Evolutionary conservation across 2,329 filamentous ascomycete genomes (phyloP), one percentile per base, ranked within the genome.

Genomic region (Stagonosporopsis cucurbitacearum): DNA sequence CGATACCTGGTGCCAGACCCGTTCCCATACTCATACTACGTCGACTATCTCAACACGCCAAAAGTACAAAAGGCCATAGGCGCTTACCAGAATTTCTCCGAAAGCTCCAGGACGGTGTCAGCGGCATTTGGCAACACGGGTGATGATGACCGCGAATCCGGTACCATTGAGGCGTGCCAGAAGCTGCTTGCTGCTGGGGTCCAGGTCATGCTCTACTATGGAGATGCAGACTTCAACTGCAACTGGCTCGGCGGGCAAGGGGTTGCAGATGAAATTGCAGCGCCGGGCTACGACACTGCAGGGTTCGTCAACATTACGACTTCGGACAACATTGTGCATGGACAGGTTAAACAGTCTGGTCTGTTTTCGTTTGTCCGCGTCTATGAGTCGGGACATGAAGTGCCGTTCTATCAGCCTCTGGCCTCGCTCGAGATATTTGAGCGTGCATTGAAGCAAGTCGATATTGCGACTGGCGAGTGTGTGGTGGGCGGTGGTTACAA

Each of bases 81-180:
- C 9, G 85, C 83, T 0, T 84, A 75, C 62, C 79, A 80, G 51
- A 89, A 88, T 68, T 89, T 82, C 74, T 82, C 82, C 3, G 69
- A 72, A 4, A 74, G 70, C 30, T 80, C 77, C 55, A 78, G 68
- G 54, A 73, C 79, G 0, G 81, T 84, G 2, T 66, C 67, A 35
- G 62, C 55, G 4, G 79, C 80, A 1, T 84, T 84, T 63, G 68
- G 65, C 0, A 73, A 62, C 11, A 83, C 81, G 0, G 81, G 81
- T 11, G 82, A 84, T 56, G 80, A 82, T 54, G 79, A 76, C 48
- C 74, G 80, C 12, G 75, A 78, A 47, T 73, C 73, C 19, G 75
- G 73, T 26, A 79, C 76, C 0, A 72, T 81, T 19, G 76, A 76
- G 23, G 79, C 75, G 6, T 72, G 78, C 43, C 62, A 65, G 36